Evolutionary conservation across 2,329 filamentous ascomycete genomes (phyloP).

Genomic region (Thermoascus crustaceus): DNA sequence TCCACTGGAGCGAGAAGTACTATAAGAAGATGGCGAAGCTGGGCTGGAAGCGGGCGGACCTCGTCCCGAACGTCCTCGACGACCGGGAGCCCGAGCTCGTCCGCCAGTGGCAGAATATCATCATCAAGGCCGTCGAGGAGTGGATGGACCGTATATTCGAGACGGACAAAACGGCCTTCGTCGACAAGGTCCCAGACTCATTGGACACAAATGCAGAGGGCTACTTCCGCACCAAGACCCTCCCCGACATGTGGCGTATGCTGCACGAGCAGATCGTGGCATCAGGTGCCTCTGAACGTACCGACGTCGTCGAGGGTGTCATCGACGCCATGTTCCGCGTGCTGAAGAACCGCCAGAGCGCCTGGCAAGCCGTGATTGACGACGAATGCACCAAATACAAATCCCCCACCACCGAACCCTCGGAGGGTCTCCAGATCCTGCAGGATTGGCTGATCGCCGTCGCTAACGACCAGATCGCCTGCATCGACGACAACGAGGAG

Average conservation of each 20-base stretch:
- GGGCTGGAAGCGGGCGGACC: conserved; percentile 66
- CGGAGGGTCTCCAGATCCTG: conserved; percentile 63
- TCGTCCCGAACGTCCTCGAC: conserved; percentile 80
- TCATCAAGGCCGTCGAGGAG: conserved; percentile 90
- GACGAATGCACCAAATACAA: conserved; percentile 74
- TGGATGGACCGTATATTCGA: conserved; percentile 93
- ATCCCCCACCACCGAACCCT: conserved; percentile 35
- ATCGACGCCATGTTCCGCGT: conserved; percentile 92
- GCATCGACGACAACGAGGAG: conserved; percentile 78
- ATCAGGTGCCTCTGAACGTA: conserved; percentile 73
- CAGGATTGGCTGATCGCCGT: conserved; percentile 93
- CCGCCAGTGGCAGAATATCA: conserved; percentile 86
- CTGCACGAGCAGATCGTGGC: conserved; percentile 84
- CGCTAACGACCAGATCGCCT: conserved; percentile 97
- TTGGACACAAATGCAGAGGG: conserved; percentile 82
- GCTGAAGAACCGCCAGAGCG: conserved; percentile 70
- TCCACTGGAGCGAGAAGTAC: conserved; percentile 93
- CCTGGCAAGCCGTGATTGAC: conserved; percentile 82
- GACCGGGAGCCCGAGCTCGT: conserved; percentile 84
- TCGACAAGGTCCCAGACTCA: conserved; percentile 67
- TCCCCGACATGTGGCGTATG: conserved; percentile 97
- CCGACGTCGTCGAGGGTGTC: conserved; percentile 88
- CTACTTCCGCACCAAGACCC: conserved; percentile 82
- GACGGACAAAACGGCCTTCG: conserved; percentile 73
- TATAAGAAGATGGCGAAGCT: conserved; percentile 93